Percentiles rank a stretch among this genome's conserved stretches.
These are phyloP conservation scores for Pythium plurisporium DNA, from an alignment of 352 stramenopile species.

Conservation along the genomic window DNA sequence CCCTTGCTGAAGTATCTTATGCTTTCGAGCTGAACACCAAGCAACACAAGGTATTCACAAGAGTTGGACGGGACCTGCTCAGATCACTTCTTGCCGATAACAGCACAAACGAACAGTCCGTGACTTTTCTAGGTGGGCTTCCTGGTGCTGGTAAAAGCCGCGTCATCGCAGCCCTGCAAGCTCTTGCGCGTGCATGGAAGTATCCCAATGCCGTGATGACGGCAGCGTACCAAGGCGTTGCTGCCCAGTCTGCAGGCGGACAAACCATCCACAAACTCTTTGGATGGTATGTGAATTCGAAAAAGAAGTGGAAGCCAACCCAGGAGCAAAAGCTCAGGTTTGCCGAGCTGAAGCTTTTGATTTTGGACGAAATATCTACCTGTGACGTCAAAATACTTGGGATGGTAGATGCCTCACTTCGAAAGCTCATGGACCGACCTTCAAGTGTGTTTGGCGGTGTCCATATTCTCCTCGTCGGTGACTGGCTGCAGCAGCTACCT, in stretches of 20 bases:
- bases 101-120: background rate
- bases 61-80: background rate
- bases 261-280: constrained; percentile 25
- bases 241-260: constrained; percentile 20
- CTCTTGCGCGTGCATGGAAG: constrained; percentile 6
- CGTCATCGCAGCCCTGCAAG: constrained; percentile 15
- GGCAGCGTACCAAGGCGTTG: constrained; percentile 18
- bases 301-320: constrained; percentile 10
- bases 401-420: constrained; percentile 7
- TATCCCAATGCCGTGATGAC: constrained; percentile 8
- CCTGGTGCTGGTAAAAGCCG: constrained; percentile 21
- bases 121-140: constrained; percentile 19
- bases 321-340: constrained; percentile 5
- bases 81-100: too few relatives aligned
- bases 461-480: constrained; percentile 24
- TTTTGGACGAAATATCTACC: constrained; percentile 18
- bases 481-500: constrained; percentile 28
- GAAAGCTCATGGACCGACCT: background rate
- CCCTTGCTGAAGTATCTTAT: background rate
- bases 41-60: background rate
- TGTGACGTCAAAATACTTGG: constrained; percentile 11
- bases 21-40: background rate
- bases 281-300: constrained; percentile 6
- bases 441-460: constrained; percentile 15
- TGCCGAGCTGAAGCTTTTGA: constrained; percentile 9